Evolutionary conservation across 176 grass and related monocot species (phyloP), one percentile per base, ranked within the genome.

Genomic region (Hsuehochloa calcarea): DNA sequence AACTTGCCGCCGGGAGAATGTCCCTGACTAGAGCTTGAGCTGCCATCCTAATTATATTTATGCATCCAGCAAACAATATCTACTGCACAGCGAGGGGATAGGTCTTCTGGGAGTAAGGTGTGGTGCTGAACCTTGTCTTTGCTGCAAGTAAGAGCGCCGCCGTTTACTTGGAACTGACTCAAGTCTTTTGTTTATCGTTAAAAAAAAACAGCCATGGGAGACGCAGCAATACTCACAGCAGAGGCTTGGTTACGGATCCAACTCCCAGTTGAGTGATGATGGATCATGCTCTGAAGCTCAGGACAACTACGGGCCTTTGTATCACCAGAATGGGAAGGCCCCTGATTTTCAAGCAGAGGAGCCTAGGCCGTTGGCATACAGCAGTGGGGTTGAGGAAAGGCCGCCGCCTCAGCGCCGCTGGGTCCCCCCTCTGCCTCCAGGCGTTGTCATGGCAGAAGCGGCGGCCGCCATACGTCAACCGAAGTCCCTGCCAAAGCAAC

Each of bases 391-490:
- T 49, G 84, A 86, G 69, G 92, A 92, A 63, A 89, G 80, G 23
- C 55, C 78, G 1, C 78, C 67, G 0, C 82, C 80, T 35, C 90
- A 83, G 80, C 88, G 71, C 35, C 88, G 75, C 64, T 97, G 95
- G 95, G 89, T 95, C 9, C 92, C 89, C 27, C 91, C 92, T 68
- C 90, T 94, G 68, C 89, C 91, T 69, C 91, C 96, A 26, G 26
- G 88, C 10, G 89, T 99, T 10, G 74, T 31, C 27, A 90, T 96
- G 90, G 88, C 96, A 43, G 96, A 96, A 83, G 96, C 93, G 5
- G 86, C 75, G 3, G 82, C 90, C 13, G 93, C 88, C 44, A 92
- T 99, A 20, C 83, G 93, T 34, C 91, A 95, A 13, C 84, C 74
- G 0, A 95, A 94, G 82, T 68, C 87, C 23, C 38, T 76, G 40